Conservation (phyloP, 352 stramenopile genomes). For the Globisporangium sylvaticum region DNA sequence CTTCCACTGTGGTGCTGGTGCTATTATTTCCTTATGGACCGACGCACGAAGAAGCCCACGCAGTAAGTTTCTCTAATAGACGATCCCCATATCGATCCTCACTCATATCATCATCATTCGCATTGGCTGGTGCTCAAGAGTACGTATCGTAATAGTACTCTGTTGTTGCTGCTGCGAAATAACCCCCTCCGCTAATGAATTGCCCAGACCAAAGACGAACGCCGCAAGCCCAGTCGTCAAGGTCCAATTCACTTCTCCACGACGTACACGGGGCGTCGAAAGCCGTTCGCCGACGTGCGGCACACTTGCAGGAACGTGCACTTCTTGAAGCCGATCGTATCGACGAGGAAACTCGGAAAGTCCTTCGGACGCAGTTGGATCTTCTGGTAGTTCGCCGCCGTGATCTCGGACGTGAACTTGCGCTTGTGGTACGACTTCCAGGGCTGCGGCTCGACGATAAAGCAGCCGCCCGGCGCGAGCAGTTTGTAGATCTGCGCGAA, state of each 20-base stretch:
- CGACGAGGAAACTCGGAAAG: constrained; percentile 54
- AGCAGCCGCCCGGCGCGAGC: constrained; percentile 51
- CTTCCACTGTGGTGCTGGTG: neutral
- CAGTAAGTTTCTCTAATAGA: neutral
- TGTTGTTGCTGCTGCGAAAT: neutral
- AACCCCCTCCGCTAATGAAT: neutral
- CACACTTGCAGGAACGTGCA: constrained; percentile 75
- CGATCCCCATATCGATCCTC: neutral
- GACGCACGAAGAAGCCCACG: neutral
- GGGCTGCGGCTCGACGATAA: constrained; percentile 85
- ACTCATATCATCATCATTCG: neutral
- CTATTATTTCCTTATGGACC: neutral
- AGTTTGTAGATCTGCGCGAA: constrained; percentile 69
- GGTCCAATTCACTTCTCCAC: constrained; percentile 40
- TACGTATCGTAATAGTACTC: neutral
- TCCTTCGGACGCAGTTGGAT: constrained; percentile 75
- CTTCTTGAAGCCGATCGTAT: constrained; percentile 57
- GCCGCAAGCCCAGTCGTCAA: neutral
- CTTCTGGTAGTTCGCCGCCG: constrained; percentile 59
- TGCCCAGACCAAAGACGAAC: neutral
- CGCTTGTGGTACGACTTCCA: constrained; percentile 88
- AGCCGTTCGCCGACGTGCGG: constrained; percentile 72
- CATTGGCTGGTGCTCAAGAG: neutral
- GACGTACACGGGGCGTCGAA: constrained; percentile 71
- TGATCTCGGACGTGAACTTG: constrained; percentile 80